phyloP scores from a whole-genome alignment of 1,284 basidiomycete genomes.

The Rhizoctonia solani region DNA sequence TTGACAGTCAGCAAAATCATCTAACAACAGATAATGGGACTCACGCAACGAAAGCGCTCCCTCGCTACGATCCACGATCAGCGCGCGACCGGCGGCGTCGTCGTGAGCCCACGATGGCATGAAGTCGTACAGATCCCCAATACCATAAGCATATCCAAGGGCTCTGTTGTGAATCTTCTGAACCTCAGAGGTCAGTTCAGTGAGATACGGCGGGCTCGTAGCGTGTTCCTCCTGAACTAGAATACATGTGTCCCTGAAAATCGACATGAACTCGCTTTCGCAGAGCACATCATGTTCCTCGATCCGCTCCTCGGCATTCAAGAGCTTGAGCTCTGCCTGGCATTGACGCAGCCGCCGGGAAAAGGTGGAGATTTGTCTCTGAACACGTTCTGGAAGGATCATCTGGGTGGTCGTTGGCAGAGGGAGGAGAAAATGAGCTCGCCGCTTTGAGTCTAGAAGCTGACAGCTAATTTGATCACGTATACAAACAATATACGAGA shows the following conservation, averaged over 20 bases:
- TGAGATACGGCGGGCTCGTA: background rate
- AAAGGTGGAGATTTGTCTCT: too few relatives aligned
- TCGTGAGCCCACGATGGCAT: conserved; percentile 17
- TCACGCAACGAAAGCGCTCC: background rate
- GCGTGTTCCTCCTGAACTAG: background rate
- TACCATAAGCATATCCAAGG: background rate
- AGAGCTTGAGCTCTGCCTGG: too few relatives aligned
- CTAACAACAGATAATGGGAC: background rate
- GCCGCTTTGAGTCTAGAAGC: too few relatives aligned
- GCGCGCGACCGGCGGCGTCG: background rate
- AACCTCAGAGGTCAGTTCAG: background rate
- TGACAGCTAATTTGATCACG: too few relatives aligned
- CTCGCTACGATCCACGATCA: conserved; percentile 2
- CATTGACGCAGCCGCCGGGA: too few relatives aligned
- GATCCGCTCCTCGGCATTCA: too few relatives aligned
- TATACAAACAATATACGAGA: too few relatives aligned
- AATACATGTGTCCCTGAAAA: background rate
- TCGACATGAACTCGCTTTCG: background rate
- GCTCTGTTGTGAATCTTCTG: background rate
- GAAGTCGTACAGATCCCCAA: conserved; percentile 2
- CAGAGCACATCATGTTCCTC: too few relatives aligned
- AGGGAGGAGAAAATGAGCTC: too few relatives aligned
- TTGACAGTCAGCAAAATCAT: background rate
- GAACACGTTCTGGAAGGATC: too few relatives aligned
- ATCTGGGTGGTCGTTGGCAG: too few relatives aligned